These are phyloP conservation scores for Lignosus rhinocerotis DNA, from an alignment of 1,284 basidiomycete species.

Conservation along the genomic window DNA sequence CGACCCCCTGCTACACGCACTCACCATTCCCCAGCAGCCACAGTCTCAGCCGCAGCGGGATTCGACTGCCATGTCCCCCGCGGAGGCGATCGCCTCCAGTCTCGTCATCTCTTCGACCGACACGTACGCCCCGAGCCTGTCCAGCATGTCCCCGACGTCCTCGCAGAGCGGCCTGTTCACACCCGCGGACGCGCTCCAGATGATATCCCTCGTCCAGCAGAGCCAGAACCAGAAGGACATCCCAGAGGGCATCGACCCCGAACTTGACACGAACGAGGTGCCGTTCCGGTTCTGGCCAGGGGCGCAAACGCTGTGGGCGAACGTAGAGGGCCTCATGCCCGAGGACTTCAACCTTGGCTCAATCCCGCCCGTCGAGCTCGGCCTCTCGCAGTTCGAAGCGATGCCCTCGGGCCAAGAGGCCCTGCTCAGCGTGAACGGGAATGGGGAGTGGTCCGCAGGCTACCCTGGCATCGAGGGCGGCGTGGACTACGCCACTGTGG, in stretches of 20 bases:
- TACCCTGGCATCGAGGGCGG: conserved; percentile 3
- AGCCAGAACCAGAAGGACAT: conserved; percentile 13
- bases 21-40: conserved; percentile 37
- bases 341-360: conserved; percentile 49
- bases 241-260: conserved; percentile 26
- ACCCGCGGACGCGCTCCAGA: conserved; percentile 29
- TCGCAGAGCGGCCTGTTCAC: conserved; percentile 30
- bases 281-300: conserved; percentile 37
- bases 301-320: conserved; percentile 25
- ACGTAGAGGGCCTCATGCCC: conserved; percentile 37
- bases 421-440: not conserved
- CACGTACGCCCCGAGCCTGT: conserved; percentile 38
- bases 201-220: conserved; percentile 24
- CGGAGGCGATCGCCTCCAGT: conserved; percentile 39
- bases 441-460: conserved; percentile 8
- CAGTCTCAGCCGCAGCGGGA: conserved; percentile 16
- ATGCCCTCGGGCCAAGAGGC: conserved; percentile 4
- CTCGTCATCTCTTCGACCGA: conserved; percentile 32
- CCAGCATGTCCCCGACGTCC: conserved; percentile 26
- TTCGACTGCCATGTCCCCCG: conserved; percentile 30
- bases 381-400: conserved; percentile 33
- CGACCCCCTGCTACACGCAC: conserved; percentile 37
- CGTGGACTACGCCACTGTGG: conserved; percentile 22
- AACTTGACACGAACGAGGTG: conserved; percentile 21
- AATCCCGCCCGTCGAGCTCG: conserved; percentile 50